Base-by-base conservation (phyloP, 75 land plant genomes). In the Gnetum montanum region DNA sequence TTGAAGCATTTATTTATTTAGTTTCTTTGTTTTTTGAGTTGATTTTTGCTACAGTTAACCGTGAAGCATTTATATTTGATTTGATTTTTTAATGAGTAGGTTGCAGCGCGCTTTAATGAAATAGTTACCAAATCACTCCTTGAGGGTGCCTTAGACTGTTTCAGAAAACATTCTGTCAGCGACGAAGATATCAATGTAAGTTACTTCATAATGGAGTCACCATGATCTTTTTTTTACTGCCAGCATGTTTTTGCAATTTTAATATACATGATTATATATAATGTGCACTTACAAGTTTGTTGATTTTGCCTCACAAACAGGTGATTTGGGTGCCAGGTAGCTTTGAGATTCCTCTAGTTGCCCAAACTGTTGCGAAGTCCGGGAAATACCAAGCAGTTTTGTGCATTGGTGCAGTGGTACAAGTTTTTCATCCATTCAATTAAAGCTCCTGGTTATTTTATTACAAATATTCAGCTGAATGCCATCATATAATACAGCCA, bases 401-500 rank as follows among this genome's bases (percentile, higher is more conserved):
- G 49, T 93, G 98, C 56, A 88, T 93, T 72, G 98, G 98, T 43
- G 94, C 98, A 57, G 90, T 93, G 85, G 97, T 92, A 71, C 34
- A 33, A 6, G 34, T 8, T 36, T 53, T 18, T 19, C 34, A 10
- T 8, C 8, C n/a, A n/a, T n/a, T n/a, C n/a, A n/a, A n/a, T n/a
- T n/a, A n/a, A n/a, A n/a, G n/a, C n/a, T n/a, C n/a, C n/a, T n/a
- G n/a, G n/a, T n/a, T n/a, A n/a, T n/a, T n/a, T n/a, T n/a, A n/a
- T n/a, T n/a, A n/a, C n/a, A n/a, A n/a, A n/a, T n/a, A n/a, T n/a
- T n/a, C n/a, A n/a, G n/a, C n/a, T n/a, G n/a, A n/a, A n/a, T n/a
- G n/a, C n/a, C n/a, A n/a, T n/a, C n/a, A n/a, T n/a, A n/a, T n/a
- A n/a, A n/a, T n/a, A n/a, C n/a, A n/a, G n/a, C n/a, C n/a, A n/a